Evolutionary conservation across 139 green algal species (phyloP).

Genomic region (Coccomyxa sp.): DNA sequence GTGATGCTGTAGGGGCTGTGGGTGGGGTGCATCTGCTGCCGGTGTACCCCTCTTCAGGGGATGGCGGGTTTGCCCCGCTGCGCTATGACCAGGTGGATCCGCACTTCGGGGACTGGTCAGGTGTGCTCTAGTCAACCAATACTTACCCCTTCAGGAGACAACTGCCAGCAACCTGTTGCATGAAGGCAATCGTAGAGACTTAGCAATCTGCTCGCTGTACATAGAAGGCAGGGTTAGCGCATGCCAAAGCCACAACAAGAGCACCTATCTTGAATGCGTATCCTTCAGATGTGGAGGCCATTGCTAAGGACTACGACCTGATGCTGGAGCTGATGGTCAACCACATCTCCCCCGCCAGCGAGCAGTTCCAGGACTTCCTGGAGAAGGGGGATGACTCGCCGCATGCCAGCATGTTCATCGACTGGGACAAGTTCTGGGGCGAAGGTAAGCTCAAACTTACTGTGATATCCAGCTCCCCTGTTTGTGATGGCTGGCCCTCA

Average conservation of each 20-base stretch:
- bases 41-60: conserved; percentile 39
- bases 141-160: too few relatives aligned
- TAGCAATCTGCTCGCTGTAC: too few relatives aligned
- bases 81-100: conserved; percentile 38
- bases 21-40: conserved; percentile 41
- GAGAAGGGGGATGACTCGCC: conserved; percentile 26
- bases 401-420: conserved; percentile 32
- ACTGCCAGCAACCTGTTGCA: too few relatives aligned
- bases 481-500: too few relatives aligned
- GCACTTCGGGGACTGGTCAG: conserved; percentile 20
- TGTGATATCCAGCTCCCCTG: background rate
- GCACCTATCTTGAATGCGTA: too few relatives aligned
- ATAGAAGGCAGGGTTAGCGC: too few relatives aligned
- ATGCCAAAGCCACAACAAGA: too few relatives aligned
- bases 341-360: conserved; percentile 34
- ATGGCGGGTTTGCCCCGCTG: conserved; percentile 41
- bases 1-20: conserved; percentile 22
- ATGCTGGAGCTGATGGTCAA: conserved; percentile 51
- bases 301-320: conserved; percentile 20
- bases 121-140: too few relatives aligned
- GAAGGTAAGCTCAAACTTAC: conserved; percentile 7
- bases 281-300: background rate
- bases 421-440: conserved; percentile 39
- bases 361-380: conserved; percentile 43
- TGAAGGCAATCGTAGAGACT: too few relatives aligned